Evolutionary conservation across 305 asterid genomes (phyloP), one percentile per base, ranked within the genome.

Genomic region (Petunia hybrid): DNA sequence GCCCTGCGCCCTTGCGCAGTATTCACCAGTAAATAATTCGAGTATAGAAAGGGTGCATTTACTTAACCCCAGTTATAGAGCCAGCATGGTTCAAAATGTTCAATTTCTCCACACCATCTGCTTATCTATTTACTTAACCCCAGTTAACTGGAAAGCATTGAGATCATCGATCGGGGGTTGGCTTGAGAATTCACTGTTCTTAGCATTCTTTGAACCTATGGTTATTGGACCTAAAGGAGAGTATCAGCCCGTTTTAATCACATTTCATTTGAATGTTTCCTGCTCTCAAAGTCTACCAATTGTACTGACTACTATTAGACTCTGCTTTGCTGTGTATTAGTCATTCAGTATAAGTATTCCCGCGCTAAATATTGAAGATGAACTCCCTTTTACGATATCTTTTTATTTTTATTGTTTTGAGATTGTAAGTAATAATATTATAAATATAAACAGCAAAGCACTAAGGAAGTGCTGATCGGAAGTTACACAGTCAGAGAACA

Each of bases 291-390:
- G 46, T 46, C 42, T 22, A 45, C 60, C 60, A 22, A 59, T 45
- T 2, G 46, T 45, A 70, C 42, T 70, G 77, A 70, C 77, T 59
- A 46, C 60, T 55, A 70, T 4, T 70, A 70, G 42, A 45, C 31
- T 22, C 31, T 22, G 31, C 31, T 70, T 45, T 46, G 59, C 41
- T 1, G 59, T 45, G 9, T 45, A 70, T 22, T 53, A 60, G 60
- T 48, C 48, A 43, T 71, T 46, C 45, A 12, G 1, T 71, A 48
- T 12, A 46, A 31, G 12, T 48, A 71, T 71, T 35, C 78, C 16
- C 45, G 48, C 62, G 48, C 10, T 3, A 71, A 35, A 22, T 48
- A 48, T 8, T 35, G 45, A 48, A 13, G 45, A 48, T 51, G 35
- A 12, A 31, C 43, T 69, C 59, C 59, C 4, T 65, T 65, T 36